Conservation (phyloP, 179 eudicot genomes). For the Gypsophila paniculata region DNA sequence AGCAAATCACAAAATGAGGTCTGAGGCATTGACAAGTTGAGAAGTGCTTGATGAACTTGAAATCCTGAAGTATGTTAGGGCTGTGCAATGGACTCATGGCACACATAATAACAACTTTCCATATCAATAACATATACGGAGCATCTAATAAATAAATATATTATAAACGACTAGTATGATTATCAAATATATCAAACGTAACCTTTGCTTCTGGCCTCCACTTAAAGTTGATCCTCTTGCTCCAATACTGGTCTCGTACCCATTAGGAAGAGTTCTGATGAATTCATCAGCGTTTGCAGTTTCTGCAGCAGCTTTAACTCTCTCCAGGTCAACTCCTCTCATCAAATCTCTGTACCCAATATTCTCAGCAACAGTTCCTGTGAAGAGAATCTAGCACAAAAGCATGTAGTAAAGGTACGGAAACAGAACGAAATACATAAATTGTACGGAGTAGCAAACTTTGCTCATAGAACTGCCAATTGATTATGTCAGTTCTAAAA, state of each 20-base stretch:
- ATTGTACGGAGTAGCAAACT: slow-evolving; percentile 1
- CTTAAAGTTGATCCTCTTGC: slow-evolving; percentile 81
- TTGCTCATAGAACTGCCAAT: slow-evolving; percentile 4
- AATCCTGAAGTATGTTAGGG: background rate
- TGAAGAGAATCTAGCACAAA: slow-evolving; percentile 59
- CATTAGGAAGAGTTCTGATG: slow-evolving; percentile 62
- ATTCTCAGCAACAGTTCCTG: slow-evolving; percentile 91
- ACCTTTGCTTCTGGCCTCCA: slow-evolving; percentile 99
- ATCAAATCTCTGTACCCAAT: slow-evolving; percentile 78
- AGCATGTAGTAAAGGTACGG: slow-evolving; percentile 15
- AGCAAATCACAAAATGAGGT: background rate
- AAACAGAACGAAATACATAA: slow-evolving; percentile 7
- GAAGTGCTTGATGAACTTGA: background rate
- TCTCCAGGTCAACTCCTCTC: slow-evolving; percentile 64
- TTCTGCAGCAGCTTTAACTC: slow-evolving; percentile 68
- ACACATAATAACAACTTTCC: background rate
- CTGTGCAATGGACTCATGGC: background rate
- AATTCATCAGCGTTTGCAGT: slow-evolving; percentile 93
- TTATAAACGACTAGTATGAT: slow-evolving; percentile 6
- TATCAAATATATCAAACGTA: slow-evolving; percentile 3
- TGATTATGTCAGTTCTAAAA: background rate
- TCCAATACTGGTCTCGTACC: slow-evolving; percentile 73
- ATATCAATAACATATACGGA: background rate
- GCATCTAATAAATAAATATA: background rate
- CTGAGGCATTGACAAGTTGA: background rate